These are phyloP conservation scores for Phytophthora colocasiae DNA, from an alignment of 352 stramenopile genomes.

Conservation along the genomic window DNA sequence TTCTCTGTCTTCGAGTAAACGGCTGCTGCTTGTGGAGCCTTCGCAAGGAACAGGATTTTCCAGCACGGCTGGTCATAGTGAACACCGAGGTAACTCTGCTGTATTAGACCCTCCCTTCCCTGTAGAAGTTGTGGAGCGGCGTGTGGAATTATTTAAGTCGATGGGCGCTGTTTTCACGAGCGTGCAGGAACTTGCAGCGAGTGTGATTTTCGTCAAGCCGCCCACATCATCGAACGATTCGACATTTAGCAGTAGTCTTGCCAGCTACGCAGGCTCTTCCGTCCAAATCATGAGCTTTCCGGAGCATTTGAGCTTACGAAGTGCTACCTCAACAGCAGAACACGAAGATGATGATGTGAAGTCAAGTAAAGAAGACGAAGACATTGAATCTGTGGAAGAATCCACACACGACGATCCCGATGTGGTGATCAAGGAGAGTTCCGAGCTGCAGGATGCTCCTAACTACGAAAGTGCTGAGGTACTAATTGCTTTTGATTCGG, in stretches of 20 bases:
- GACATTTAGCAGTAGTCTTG: constrained; percentile 73
- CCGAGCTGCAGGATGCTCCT: constrained; percentile 23
- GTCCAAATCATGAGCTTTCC: constrained; percentile 69
- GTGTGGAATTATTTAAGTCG: constrained; percentile 65
- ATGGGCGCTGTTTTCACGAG: constrained; percentile 76
- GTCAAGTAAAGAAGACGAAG: constrained; percentile 22
- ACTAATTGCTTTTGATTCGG: constrained; percentile 2
- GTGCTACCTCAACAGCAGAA: constrained; percentile 22
- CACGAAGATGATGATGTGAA: constrained; percentile 28
- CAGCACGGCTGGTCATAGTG: constrained; percentile 58
- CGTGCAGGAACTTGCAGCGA: constrained; percentile 82
- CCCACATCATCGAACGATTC: constrained; percentile 59
- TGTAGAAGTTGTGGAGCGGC: constrained; percentile 56
- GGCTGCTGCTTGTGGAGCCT: constrained; percentile 74
- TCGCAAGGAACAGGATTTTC: constrained; percentile 59
- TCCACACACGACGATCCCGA: constrained; percentile 8
- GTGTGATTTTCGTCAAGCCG: constrained; percentile 83
- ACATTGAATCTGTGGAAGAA: constrained; percentile 19
- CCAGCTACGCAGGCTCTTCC: constrained; percentile 55
- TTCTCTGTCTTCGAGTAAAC: constrained; percentile 49
- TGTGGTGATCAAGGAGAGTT: constrained; percentile 28
- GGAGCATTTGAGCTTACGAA: constrained; percentile 66
- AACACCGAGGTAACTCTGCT: constrained; percentile 33
- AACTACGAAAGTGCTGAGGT: constrained; percentile 27
- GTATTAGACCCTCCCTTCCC: constrained; percentile 11